phyloP scores from a whole-genome alignment of 805 yeast species.

The Nakazawaea peltata region DNA sequence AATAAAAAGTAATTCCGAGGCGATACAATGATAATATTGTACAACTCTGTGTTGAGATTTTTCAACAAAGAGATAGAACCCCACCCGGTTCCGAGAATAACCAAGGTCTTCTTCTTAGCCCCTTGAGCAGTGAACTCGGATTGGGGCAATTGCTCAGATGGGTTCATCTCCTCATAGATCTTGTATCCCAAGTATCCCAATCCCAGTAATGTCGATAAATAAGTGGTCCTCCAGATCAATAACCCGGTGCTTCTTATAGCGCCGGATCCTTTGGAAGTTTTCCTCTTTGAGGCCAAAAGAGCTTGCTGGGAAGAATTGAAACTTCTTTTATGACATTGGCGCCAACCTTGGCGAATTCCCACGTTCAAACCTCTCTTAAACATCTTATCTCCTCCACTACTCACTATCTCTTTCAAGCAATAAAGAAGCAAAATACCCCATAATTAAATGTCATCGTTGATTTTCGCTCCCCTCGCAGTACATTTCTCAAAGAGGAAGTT shows the following conservation, averaged over 20 bases:
- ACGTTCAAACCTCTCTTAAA: too few relatives aligned
- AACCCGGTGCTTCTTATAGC: constrained; percentile 23
- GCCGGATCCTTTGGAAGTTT: too few relatives aligned
- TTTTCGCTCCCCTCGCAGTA: too few relatives aligned
- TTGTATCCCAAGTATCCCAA: constrained; percentile 55
- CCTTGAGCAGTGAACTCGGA: constrained; percentile 37
- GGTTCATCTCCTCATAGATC: constrained; percentile 55
- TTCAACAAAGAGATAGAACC: constrained; percentile 83
- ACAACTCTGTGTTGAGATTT: constrained; percentile 75
- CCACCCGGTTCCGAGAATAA: constrained; percentile 90
- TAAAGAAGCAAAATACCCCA: too few relatives aligned
- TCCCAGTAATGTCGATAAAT: constrained; percentile 41
- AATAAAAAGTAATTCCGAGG: constrained; percentile 94
- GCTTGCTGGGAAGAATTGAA: too few relatives aligned
- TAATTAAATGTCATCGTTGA: too few relatives aligned
- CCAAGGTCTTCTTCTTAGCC: constrained; percentile 62
- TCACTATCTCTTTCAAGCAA: too few relatives aligned
- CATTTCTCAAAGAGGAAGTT: too few relatives aligned
- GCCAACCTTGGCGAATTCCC: too few relatives aligned
- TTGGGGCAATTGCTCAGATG: constrained; percentile 54
- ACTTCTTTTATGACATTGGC: too few relatives aligned
- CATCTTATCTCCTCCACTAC: too few relatives aligned
- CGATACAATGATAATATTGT: constrained; percentile 83
- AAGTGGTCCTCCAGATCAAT: constrained; percentile 36
- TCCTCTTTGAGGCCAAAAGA: too few relatives aligned